Conservation (phyloP, 73 alveolate species). For the Tetrahymena thermophila region DNA sequence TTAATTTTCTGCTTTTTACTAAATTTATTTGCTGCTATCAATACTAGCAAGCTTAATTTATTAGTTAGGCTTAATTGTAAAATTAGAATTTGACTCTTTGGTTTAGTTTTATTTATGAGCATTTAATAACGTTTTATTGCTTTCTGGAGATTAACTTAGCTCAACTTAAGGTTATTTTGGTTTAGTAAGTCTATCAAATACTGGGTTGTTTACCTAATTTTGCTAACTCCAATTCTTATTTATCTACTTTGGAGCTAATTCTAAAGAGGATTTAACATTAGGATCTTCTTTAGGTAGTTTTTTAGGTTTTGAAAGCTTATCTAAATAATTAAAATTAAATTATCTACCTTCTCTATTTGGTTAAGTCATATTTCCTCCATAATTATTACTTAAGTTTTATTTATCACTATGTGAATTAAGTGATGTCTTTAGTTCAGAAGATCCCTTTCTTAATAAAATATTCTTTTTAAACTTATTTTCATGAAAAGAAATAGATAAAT, state of each 20-base stretch:
- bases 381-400: neutral
- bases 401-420: neutral
- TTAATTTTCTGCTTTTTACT: neutral
- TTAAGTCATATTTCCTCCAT: neutral
- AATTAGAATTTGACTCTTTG: neutral
- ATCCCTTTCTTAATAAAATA: neutral
- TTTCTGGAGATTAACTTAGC: neutral
- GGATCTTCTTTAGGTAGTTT: neutral
- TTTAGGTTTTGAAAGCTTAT: neutral
- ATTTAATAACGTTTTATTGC: neutral
- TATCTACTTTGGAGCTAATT: neutral
- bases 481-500: neutral
- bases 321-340: neutral
- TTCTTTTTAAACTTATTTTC: neutral
- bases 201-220: neutral
- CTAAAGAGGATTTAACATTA: neutral
- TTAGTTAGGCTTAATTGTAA: neutral
- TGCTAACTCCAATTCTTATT: neutral
- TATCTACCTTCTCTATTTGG: neutral
- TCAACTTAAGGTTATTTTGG: neutral
- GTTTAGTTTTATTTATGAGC: neutral
- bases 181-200: neutral
- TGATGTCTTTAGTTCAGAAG: neutral
- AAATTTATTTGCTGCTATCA: neutral
- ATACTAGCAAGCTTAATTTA: neutral